Evolutionary conservation across 1,139 yeast genomes (phyloP).

Genomic region (Candida sanyaensis): DNA sequence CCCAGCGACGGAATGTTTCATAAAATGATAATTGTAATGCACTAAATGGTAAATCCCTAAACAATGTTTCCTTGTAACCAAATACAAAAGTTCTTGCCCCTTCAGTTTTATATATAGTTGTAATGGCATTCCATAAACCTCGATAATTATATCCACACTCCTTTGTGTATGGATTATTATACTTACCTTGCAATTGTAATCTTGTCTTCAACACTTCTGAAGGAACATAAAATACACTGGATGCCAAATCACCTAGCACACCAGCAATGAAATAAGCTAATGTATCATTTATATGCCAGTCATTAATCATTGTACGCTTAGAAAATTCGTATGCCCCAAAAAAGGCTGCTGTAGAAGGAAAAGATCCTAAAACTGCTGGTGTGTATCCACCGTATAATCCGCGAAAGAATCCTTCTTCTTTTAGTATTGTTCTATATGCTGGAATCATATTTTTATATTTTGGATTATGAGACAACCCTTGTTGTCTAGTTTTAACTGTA

Average conservation of each 20-base stretch:
- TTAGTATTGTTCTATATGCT: constrained; percentile 71
- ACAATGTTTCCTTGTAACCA: constrained; percentile 91
- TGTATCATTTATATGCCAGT: constrained; percentile 73
- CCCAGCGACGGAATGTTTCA: constrained; percentile 74
- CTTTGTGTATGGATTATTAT: constrained; percentile 73
- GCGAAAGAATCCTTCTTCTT: constrained; percentile 80
- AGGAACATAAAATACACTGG: constrained; percentile 94
- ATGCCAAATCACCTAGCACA: constrained; percentile 85
- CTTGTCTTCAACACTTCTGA: constrained; percentile 95
- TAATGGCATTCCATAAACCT: constrained; percentile 67
- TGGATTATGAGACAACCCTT: constrained; percentile 72
- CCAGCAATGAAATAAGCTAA: constrained; percentile 83
- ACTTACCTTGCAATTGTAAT: constrained; percentile 85
- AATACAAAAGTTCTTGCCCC: constrained; percentile 77
- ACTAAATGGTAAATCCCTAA: constrained; percentile 91
- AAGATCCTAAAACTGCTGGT: constrained; percentile 88
- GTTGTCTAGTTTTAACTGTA: constrained; percentile 95
- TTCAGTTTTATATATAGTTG: constrained; percentile 63
- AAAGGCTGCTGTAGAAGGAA: constrained; percentile 92
- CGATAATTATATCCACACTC: constrained; percentile 84
- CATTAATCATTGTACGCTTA: constrained; percentile 69
- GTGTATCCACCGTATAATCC: constrained; percentile 92
- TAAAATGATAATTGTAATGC: constrained; percentile 96
- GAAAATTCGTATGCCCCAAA: constrained; percentile 86
- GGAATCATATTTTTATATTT: constrained; percentile 68